Percentiles rank a stretch among this genome's conserved stretches.
Evolutionary conservation across 192 early-diverging fungal species (phyloP).

Genomic region (Dissophora globulifera): DNA sequence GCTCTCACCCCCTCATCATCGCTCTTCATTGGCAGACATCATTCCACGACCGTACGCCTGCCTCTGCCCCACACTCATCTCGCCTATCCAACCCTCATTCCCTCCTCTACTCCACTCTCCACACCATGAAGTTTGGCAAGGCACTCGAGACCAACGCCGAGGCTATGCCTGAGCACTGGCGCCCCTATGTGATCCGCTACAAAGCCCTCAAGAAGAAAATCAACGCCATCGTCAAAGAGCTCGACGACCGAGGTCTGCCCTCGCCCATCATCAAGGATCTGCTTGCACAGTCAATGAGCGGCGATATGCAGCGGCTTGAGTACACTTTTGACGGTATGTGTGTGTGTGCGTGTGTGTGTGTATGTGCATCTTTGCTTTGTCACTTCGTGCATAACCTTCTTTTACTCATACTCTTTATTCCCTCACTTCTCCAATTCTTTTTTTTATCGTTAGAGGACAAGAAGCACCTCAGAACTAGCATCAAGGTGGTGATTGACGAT

Average conservation of each 20-base stretch:
- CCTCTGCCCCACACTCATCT: not conserved
- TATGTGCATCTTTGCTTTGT: too few species aligned
- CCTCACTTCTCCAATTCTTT: not conserved
- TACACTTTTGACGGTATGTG: slow-evolving; percentile 42
- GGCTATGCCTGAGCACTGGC: slow-evolving; percentile 76
- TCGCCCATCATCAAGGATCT: slow-evolving; percentile 39
- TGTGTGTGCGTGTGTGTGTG: not conserved
- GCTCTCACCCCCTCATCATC: too few species aligned
- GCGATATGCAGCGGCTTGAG: slow-evolving; percentile 44
- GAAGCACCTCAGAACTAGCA: slow-evolving; percentile 31
- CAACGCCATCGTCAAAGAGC: slow-evolving; percentile 74
- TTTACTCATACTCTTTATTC: not conserved
- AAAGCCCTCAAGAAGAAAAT: slow-evolving; percentile 79
- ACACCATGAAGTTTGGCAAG: slow-evolving; percentile 81
- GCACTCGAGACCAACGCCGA: slow-evolving; percentile 72
- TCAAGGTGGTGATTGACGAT: slow-evolving; percentile 49
- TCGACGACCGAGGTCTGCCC: slow-evolving; percentile 62
- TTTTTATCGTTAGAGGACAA: slow-evolving; percentile 27
- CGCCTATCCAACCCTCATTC: not conserved
- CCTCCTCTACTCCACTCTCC: too few species aligned
- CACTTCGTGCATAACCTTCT: too few species aligned
- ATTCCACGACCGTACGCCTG: not conserved
- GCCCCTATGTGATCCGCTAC: slow-evolving; percentile 81
- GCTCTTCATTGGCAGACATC: too few species aligned
- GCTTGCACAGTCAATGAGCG: slow-evolving; percentile 24